Percentiles rank a stretch among this genome's conserved stretches.
phyloP scores from a whole-genome alignment of 2,329 filamentous ascomycete genomes.

The Fusarium verrucosum region DNA sequence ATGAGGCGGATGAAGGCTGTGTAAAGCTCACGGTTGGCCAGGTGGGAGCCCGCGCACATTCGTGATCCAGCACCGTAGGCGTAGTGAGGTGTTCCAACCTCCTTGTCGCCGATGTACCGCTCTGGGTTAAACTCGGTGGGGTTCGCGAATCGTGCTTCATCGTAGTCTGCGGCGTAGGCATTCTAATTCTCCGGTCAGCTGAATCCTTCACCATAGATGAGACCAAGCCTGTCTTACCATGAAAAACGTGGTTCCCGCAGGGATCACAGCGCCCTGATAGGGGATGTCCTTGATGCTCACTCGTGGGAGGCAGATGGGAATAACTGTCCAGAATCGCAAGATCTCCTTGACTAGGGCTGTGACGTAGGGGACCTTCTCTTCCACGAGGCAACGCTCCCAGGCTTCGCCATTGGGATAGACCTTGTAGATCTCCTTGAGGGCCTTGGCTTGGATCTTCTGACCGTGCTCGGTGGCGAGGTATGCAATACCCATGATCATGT shows the following conservation, averaged over 20 bases:
- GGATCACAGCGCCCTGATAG: constrained; percentile 73
- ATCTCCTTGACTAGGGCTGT: constrained; percentile 82
- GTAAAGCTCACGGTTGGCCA: constrained; percentile 71
- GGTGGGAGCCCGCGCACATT: constrained; percentile 71
- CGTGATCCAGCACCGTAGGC: constrained; percentile 70
- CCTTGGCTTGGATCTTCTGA: constrained; percentile 74
- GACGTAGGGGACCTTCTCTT: constrained; percentile 81
- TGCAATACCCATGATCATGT: constrained; percentile 81
- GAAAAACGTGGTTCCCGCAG: constrained; percentile 81
- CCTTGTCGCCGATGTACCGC: constrained; percentile 69
- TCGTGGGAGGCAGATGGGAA: constrained; percentile 80
- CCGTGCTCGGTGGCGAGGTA: constrained; percentile 75
- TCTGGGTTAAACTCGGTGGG: constrained; percentile 74
- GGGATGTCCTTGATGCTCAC: constrained; percentile 76
- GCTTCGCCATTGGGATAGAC: constrained; percentile 78
- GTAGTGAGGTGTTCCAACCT: constrained; percentile 67
- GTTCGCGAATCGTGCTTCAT: constrained; percentile 71
- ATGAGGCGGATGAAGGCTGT: constrained; percentile 68
- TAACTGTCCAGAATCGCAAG: constrained; percentile 80
- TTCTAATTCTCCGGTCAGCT: constrained; percentile 56
- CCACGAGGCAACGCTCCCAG: constrained; percentile 76
- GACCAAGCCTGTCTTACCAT: constrained; percentile 59
- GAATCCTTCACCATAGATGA: neutral
- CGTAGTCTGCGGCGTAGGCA: constrained; percentile 79
- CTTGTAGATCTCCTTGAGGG: constrained; percentile 74